Percentiles rank a stretch among this genome's conserved stretches.
phyloP scores from a whole-genome alignment of 176 grass and related monocot genomes.

The Aegilops bicornis region DNA sequence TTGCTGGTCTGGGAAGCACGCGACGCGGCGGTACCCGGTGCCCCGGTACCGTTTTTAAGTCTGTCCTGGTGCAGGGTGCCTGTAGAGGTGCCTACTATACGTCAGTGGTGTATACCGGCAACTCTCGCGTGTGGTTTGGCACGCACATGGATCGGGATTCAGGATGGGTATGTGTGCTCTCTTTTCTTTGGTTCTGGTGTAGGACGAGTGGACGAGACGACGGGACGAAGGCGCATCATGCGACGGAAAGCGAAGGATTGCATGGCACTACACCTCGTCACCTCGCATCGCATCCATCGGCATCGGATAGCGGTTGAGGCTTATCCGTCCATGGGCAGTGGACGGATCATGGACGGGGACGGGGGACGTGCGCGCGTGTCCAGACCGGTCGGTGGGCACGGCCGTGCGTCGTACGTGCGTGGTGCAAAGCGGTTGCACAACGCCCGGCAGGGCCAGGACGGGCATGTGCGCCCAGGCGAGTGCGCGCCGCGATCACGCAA shows the following conservation, averaged over 20 bases:
- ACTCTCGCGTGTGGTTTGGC: neutral
- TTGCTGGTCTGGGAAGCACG: neutral
- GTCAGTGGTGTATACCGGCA: too few species aligned
- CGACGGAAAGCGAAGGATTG: too few species aligned
- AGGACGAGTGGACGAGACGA: neutral
- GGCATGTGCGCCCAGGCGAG: neutral
- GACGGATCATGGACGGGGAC: neutral
- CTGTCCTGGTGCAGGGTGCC: neutral
- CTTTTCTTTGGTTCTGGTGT: neutral
- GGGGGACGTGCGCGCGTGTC: neutral
- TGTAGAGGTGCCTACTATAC: too few species aligned
- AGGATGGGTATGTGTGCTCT: neutral
- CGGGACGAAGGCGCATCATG: neutral
- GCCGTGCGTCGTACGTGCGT: neutral
- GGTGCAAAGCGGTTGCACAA: neutral
- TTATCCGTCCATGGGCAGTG: neutral
- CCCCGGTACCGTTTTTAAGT: too few species aligned
- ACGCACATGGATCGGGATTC: neutral
- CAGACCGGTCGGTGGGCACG: neutral
- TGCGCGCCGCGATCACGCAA: neutral
- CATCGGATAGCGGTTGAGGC: too few species aligned
- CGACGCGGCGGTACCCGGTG: neutral
- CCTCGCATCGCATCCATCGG: too few species aligned
- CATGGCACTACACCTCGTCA: too few species aligned
- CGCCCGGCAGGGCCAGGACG: constrained; percentile 17